phyloP scores from a whole-genome alignment of 2,329 filamentous ascomycete genomes.

The Trichoderma sp. region DNA sequence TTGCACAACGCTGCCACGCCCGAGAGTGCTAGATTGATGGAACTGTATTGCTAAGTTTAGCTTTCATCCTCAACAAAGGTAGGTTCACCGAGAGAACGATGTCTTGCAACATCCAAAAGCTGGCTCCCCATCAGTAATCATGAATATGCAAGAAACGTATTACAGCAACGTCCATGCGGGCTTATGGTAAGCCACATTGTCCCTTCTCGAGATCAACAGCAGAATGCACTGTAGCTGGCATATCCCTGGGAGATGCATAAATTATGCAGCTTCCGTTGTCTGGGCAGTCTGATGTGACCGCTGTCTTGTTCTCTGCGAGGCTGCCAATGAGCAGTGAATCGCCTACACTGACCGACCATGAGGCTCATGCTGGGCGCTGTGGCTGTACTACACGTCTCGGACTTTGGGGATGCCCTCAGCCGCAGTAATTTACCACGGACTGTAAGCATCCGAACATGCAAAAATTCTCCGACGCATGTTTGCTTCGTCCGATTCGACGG shows the following conservation, averaged over 20 bases:
- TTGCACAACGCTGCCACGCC: neutral
- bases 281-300: neutral
- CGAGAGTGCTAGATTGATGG: neutral
- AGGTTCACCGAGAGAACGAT: neutral
- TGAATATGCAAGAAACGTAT: neutral
- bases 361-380: neutral
- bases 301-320: neutral
- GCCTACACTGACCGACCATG: neutral
- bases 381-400: conserved; percentile 4
- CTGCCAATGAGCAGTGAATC: neutral
- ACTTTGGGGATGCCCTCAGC: conserved; percentile 8
- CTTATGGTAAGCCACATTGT: neutral
- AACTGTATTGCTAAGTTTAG: neutral
- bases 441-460: conserved; percentile 1
- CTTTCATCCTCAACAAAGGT: neutral
- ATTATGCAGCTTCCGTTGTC: neutral
- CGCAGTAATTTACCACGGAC: neutral
- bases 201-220: neutral
- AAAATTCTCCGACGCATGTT: conserved; percentile 27
- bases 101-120: neutral
- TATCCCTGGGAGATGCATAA: neutral
- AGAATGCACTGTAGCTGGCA: too few species aligned
- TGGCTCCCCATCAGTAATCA: neutral
- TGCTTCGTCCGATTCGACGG: conserved; percentile 12
- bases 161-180: neutral